A percentile compares a stretch with the other conserved stretches of the same genome.
These are phyloP conservation scores for Porcisia hertigi DNA, from an alignment of 208 protist genomes.

Conservation along the genomic window DNA sequence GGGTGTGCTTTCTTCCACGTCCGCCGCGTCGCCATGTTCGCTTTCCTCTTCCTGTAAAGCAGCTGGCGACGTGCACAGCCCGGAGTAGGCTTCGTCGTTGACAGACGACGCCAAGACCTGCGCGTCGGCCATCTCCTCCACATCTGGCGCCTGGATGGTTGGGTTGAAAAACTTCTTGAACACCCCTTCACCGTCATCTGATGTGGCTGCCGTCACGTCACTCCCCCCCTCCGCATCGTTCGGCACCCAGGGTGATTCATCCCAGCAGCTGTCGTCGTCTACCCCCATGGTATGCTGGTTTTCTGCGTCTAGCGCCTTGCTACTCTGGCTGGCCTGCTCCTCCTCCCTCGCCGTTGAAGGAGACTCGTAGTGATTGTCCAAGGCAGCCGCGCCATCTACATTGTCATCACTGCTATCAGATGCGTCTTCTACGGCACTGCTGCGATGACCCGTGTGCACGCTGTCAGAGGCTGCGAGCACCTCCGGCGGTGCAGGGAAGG, in stretches of 20 bases:
- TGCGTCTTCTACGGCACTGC: background rate
- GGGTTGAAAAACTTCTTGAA: background rate
- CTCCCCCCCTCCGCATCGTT: background rate
- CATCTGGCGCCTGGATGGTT: background rate
- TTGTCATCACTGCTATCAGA: background rate
- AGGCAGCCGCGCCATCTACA: background rate
- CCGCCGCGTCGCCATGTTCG: background rate
- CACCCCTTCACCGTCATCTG: background rate
- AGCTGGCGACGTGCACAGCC: background rate
- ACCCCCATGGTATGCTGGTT: background rate
- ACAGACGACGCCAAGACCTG: background rate
- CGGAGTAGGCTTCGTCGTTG: background rate
- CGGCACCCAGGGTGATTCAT: background rate
- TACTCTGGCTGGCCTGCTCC: background rate
- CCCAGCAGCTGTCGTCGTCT: background rate
- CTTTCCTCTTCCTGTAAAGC: background rate
- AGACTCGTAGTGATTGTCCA: background rate
- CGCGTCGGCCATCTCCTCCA: background rate
- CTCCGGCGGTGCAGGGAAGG: too few species aligned
- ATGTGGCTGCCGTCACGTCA: background rate
- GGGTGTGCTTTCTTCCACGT: background rate
- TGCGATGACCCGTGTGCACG: background rate
- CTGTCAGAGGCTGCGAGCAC: too few species aligned
- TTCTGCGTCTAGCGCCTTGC: background rate
- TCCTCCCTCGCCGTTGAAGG: background rate